Percentiles rank a stretch among this genome's conserved stretches.
Conservation (phyloP, 768 basidiomycete species). For the Coprinellus micaceus region DNA sequence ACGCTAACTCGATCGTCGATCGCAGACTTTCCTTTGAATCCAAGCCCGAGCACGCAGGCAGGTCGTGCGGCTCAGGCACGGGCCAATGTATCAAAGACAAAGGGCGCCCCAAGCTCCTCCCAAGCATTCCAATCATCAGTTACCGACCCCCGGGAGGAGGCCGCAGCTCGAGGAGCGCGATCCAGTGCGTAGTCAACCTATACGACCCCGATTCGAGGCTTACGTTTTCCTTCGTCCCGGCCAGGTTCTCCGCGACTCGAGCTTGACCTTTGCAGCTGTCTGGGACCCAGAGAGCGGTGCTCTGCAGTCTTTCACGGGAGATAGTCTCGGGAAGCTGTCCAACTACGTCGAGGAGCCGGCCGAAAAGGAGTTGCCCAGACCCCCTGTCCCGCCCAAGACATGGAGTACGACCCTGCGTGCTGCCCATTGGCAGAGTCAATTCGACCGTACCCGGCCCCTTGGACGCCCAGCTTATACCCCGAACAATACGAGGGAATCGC, state of each 20-base stretch:
- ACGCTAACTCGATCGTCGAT: not conserved
- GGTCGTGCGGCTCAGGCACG: not conserved
- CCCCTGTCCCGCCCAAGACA: not conserved
- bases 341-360: not conserved
- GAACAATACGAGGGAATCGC: not conserved
- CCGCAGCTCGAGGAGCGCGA: not conserved
- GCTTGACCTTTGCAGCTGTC: constrained; percentile 7
- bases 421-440: not conserved
- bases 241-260: not conserved
- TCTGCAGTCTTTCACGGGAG: constrained; percentile 9
- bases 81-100: not conserved
- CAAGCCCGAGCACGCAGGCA: not conserved
- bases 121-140: not conserved
- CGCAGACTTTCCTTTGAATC: not conserved
- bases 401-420: not conserved
- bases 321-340: constrained; percentile 7
- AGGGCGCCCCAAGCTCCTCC: not conserved
- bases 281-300: constrained; percentile 10
- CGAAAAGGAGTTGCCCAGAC: not conserved
- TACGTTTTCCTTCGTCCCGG: too few species aligned
- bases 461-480: not conserved
- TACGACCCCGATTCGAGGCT: too few species aligned
- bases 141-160: not conserved
- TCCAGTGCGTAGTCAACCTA: not conserved
- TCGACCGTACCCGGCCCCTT: not conserved